A percentile compares a stretch with the other conserved stretches of the same genome.
phyloP scores from a whole-genome alignment of 1,139 yeast species.

The Debaryomyces singareniensis region DNA sequence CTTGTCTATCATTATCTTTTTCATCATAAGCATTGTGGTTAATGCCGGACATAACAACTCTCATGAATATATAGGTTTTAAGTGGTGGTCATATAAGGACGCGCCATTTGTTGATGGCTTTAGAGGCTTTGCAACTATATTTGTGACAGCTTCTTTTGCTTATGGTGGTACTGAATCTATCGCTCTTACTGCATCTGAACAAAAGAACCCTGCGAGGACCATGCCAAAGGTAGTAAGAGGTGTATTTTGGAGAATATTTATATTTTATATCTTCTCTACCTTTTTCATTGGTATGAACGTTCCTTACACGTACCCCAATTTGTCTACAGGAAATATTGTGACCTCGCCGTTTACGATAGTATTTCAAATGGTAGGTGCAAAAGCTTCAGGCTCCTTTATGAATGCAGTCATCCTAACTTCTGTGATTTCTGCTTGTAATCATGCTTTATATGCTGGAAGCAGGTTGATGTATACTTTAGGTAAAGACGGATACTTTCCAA shows the following conservation, averaged over 20 bases:
- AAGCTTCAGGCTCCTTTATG: conserved; percentile 38
- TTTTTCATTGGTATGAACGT: conserved; percentile 43
- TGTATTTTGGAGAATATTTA: conserved; percentile 46
- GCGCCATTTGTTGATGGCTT: conserved; percentile 39
- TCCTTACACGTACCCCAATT: conserved; percentile 34
- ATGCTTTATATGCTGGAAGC: conserved; percentile 39
- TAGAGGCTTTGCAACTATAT: conserved; percentile 31
- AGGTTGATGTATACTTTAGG: conserved; percentile 37
- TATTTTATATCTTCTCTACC: conserved; percentile 34
- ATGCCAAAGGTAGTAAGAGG: conserved; percentile 55
- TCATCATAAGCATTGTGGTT: conserved; percentile 31
- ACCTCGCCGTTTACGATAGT: conserved; percentile 66
- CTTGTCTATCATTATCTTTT: conserved; percentile 32
- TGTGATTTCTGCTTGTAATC: conserved; percentile 42
- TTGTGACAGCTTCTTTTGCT: conserved; percentile 57
- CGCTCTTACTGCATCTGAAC: conserved; percentile 63
- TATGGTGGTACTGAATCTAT: conserved; percentile 65
- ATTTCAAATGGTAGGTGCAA: conserved; percentile 47
- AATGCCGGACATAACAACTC: conserved; percentile 29
- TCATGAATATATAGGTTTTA: conserved; percentile 34
- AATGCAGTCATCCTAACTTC: conserved; percentile 40
- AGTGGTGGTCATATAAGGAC: conserved; percentile 31
- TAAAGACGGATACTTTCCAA: conserved; percentile 35
- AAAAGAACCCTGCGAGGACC: conserved; percentile 49
- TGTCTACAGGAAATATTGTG: conserved; percentile 33